Evolutionary conservation across 148 eudicot species (phyloP).

Genomic region (Camellia granthamiana): DNA sequence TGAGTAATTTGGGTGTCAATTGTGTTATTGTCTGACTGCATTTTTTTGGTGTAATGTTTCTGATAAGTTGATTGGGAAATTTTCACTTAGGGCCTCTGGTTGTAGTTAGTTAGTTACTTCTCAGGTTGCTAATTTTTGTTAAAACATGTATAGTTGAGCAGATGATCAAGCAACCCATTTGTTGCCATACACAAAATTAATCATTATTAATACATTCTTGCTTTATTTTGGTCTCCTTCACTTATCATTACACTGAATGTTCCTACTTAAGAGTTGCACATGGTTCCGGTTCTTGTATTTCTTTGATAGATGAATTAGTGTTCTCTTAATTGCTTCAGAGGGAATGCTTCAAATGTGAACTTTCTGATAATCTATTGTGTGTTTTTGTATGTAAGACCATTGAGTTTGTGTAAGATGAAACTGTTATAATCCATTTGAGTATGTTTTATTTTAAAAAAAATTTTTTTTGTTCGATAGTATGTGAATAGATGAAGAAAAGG

Average conservation of each 20-base stretch:
- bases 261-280: neutral
- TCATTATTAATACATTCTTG: neutral
- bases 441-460: no score
- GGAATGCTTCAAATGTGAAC: neutral
- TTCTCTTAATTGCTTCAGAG: slow-evolving; percentile 4
- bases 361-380: neutral
- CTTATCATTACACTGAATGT: neutral
- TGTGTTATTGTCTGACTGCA: neutral
- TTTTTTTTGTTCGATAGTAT: neutral
- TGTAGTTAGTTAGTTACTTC: neutral
- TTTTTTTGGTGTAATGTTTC: no score
- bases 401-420: neutral
- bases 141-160: neutral
- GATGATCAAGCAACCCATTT: neutral
- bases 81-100: neutral
- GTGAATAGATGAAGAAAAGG: neutral
- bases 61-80: no score
- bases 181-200: neutral
- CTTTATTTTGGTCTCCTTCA: neutral
- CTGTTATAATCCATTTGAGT: neutral
- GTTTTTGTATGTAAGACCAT: neutral
- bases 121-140: neutral
- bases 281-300: neutral
- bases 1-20: neutral
- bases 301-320: neutral